Percentiles rank a stretch among this genome's conserved stretches.
Conservation (phyloP, 2,329 filamentous ascomycete genomes). For the Colletotrichum destructivum region DNA sequence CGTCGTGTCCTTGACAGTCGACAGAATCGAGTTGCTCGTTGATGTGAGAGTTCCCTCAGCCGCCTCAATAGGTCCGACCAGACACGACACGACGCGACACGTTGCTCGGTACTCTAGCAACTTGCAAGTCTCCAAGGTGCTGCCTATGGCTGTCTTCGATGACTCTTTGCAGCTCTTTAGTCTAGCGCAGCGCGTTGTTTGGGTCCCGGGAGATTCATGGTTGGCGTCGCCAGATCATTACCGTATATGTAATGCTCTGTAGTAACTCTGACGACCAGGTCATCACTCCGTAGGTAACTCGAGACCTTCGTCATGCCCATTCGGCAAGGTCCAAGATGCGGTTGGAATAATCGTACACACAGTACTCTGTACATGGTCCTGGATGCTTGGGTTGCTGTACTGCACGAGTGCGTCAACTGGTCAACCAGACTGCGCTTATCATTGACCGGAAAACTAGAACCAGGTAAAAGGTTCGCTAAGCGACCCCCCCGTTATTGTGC, state of each 20-base stretch:
- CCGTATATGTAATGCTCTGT: background rate
- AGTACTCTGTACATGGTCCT: background rate
- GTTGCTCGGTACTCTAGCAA: background rate
- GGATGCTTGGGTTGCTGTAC: constrained; percentile 8
- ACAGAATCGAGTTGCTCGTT: background rate
- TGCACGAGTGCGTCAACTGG: constrained; percentile 9
- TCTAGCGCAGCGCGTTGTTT: background rate
- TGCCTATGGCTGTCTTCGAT: background rate
- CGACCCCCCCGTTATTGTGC: constrained; percentile 28
- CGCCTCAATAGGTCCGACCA: background rate
- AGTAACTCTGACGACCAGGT: background rate
- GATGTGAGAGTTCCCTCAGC: background rate
- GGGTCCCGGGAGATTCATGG: background rate
- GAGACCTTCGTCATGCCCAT: background rate
- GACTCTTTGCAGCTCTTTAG: constrained; percentile 2
- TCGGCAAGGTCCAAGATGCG: background rate
- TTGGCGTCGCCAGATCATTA: background rate
- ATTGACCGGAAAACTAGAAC: constrained; percentile 15
- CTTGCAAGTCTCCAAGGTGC: background rate
- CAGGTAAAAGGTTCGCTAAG: constrained; percentile 29
- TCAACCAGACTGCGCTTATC: constrained; percentile 17
- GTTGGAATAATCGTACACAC: background rate
- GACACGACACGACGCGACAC: background rate
- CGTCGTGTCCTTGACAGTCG: background rate
- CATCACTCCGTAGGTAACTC: too few relatives aligned